Conservation (phyloP, 176 grass and related monocot genomes). For the Cenchrus americanus region DNA sequence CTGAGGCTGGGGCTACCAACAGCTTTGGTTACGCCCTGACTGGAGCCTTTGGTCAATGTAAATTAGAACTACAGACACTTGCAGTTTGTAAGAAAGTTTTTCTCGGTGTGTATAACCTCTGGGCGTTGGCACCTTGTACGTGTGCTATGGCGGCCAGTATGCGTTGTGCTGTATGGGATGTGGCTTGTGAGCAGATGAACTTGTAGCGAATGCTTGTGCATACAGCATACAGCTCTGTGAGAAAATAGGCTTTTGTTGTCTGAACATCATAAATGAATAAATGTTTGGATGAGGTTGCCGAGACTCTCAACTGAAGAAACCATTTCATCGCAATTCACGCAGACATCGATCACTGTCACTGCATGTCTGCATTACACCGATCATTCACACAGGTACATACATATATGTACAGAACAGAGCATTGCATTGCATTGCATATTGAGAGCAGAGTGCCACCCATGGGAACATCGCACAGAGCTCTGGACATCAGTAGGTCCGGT, state of each 20-base stretch:
- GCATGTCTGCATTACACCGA: no score
- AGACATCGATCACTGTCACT: not conserved
- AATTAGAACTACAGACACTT: slow-evolving; percentile 36
- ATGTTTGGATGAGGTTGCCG: not conserved
- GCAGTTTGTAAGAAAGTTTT: slow-evolving; percentile 2
- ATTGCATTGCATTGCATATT: no score
- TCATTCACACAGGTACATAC: not conserved
- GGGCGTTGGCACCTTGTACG: not conserved
- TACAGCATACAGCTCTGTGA: not conserved
- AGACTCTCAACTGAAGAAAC: not conserved
- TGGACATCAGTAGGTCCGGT: not conserved
- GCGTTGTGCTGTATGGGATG: not conserved
- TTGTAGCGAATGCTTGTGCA: not conserved
- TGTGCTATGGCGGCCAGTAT: not conserved
- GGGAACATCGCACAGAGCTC: no score
- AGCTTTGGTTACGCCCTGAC: not conserved
- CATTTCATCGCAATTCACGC: not conserved
- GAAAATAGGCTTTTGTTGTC: no score
- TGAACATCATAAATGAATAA: not conserved
- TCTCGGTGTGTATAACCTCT: not conserved
- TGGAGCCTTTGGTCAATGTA: slow-evolving; percentile 18
- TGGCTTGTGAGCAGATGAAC: not conserved
- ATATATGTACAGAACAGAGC: no score
- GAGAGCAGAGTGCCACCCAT: no score
- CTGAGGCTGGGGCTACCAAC: not conserved